These are phyloP conservation scores for Schizothecium vesticola DNA, from an alignment of 495 filamentous ascomycete species.

Conservation along the genomic window DNA sequence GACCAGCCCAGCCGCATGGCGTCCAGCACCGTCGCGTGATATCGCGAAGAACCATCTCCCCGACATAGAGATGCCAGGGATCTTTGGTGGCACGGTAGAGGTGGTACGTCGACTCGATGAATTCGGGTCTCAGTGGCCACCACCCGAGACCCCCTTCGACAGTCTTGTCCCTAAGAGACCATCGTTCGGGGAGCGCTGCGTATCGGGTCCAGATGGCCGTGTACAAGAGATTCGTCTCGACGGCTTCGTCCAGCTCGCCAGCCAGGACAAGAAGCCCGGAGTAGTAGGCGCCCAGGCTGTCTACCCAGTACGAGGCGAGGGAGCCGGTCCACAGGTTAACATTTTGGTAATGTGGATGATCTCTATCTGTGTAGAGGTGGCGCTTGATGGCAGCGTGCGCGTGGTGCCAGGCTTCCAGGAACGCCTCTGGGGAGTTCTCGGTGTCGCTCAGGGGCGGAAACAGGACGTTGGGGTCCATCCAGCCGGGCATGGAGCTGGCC, in stretches of 20 bases:
- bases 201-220: constrained; percentile 93
- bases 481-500: constrained; percentile 25
- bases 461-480: constrained; percentile 51
- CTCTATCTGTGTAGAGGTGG: constrained; percentile 68
- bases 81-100: constrained; percentile 89
- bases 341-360: constrained; percentile 87
- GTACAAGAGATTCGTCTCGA: constrained; percentile 79
- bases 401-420: constrained; percentile 78
- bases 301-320: constrained; percentile 80
- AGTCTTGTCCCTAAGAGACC: constrained; percentile 78
- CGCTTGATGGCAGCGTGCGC: constrained; percentile 80
- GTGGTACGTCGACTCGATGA: constrained; percentile 92
- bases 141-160: constrained; percentile 84
- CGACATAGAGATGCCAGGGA: constrained; percentile 92
- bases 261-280: constrained; percentile 83
- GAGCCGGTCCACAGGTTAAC: constrained; percentile 80
- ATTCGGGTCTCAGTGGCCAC: constrained; percentile 94
- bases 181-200: constrained; percentile 86
- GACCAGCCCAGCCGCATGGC: constrained; percentile 87
- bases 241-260: constrained; percentile 85
- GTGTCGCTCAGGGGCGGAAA: constrained; percentile 56
- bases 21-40: constrained; percentile 89
- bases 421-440: constrained; percentile 68
- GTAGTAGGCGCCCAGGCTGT: constrained; percentile 92
- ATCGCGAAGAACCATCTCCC: constrained; percentile 90